These are phyloP conservation scores for Diaporthe amygdali DNA, from an alignment of 2,329 filamentous ascomycete species.

Conservation along the genomic window DNA sequence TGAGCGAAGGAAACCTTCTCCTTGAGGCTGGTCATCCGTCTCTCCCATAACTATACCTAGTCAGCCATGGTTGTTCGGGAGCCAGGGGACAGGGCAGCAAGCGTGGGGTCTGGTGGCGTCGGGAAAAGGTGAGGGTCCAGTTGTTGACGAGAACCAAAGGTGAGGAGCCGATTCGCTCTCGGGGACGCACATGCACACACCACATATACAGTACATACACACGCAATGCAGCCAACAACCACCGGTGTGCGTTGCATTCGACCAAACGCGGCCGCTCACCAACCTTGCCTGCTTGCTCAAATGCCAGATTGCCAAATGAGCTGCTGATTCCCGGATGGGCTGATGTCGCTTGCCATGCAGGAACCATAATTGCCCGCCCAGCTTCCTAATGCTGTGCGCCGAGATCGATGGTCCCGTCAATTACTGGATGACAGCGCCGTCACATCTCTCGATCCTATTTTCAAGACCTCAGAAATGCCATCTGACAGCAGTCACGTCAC, in stretches of 20 bases:
- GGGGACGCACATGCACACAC: neutral
- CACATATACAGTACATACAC: too few relatives aligned
- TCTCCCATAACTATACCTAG: neutral
- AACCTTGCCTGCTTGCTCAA: neutral
- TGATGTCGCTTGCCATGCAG: slow-evolving; percentile 11
- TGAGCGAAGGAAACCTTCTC: neutral
- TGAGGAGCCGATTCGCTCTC: slow-evolving; percentile 1
- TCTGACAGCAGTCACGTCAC: slow-evolving; percentile 2
- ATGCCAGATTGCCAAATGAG: slow-evolving; percentile 9
- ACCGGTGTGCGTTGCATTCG: neutral
- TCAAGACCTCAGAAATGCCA: neutral
- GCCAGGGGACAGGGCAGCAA: neutral
- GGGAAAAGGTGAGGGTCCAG: neutral
- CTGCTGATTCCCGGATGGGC: neutral
- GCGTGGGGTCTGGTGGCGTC: neutral
- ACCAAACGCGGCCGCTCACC: neutral
- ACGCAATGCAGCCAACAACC: neutral
- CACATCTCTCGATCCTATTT: neutral
- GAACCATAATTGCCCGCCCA: neutral
- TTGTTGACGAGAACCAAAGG: neutral
- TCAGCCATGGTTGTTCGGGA: neutral
- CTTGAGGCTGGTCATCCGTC: neutral
- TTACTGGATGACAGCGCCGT: neutral
- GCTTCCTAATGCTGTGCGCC: slow-evolving; percentile 11
- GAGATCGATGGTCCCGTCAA: neutral